These are phyloP conservation scores for Sphagnum tenellum DNA, from an alignment of 225 moss, liverwort and hornwort genomes.

Conservation along the genomic window DNA sequence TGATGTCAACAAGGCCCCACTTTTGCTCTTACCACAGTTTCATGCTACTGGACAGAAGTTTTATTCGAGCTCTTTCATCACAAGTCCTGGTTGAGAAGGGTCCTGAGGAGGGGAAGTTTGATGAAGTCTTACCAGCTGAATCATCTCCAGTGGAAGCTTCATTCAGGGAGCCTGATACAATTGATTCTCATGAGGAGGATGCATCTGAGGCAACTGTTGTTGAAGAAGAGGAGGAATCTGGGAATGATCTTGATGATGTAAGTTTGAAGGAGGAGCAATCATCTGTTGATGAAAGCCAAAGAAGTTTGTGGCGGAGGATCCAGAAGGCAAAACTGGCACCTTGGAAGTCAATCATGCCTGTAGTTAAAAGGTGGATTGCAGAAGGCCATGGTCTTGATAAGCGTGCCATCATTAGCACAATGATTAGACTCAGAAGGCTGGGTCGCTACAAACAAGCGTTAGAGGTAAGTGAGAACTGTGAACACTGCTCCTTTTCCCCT, in stretches of 20 bases:
- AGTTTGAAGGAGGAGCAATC: not conserved
- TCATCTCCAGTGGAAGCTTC: slow-evolving; percentile 1
- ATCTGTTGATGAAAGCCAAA: not conserved
- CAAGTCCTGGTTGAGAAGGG: slow-evolving; percentile 5
- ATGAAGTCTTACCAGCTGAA: not conserved
- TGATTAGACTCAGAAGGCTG: slow-evolving; percentile 7
- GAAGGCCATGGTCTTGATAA: slow-evolving; percentile 6
- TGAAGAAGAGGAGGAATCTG: slow-evolving; percentile 4
- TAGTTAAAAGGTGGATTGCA: slow-evolving; percentile 2
- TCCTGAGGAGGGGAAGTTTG: not conserved
- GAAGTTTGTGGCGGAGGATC: slow-evolving; percentile 7
- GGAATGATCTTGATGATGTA: not conserved
- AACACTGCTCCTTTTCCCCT: not conserved
- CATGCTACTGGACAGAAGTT: not conserved
- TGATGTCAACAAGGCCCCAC: too few relatives aligned
- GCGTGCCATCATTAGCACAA: not conserved
- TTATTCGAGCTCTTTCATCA: slow-evolving; percentile 2
- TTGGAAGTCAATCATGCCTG: slow-evolving; percentile 3
- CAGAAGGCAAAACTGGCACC: slow-evolving; percentile 3
- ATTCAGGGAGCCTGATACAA: not conserved
- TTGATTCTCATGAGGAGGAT: not conserved
- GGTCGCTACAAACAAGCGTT: slow-evolving; percentile 9
- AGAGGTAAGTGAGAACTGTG: not conserved
- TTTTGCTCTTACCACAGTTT: not conserved
- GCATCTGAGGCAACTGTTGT: not conserved